Evolutionary conservation across 306 rosid genomes (phyloP), one percentile per base, ranked within the genome.

Genomic region (Pyrus communis): DNA sequence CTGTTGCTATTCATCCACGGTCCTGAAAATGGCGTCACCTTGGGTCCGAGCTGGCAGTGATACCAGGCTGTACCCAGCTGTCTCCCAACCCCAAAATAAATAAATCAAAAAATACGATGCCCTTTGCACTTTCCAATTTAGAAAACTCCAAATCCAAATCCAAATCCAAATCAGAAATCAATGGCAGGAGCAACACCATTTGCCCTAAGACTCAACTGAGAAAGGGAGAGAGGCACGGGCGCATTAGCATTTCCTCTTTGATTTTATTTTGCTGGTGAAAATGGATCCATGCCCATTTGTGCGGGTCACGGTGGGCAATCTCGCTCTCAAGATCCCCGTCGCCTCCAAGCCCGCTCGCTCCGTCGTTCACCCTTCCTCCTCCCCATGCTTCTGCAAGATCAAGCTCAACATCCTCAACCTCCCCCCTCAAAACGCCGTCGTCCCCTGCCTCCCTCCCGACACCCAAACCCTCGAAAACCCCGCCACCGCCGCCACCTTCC

Each of bases 211-310:
- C 19, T 28, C 27, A 2, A 57, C 28, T n/a, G 27, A n/a, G 62
- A n/a, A 2, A 40, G 52, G 4, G 58, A 18, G 58, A 21, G 28
- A 1, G 15, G 40, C 40, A 35, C 1, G 7, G 28, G 30, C 4
- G 30, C 54, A 14, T 49, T 14, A 49, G 21, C 55, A 49, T 49
- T 49, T 49, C 6, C 21, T 5, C 15, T 27, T 27, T 6, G 38
- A 17, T 61, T 27, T 27, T 19, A 30, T 25, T 61, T 61, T 13
- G 17, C 21, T 6, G 23, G 3, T 27, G 9, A 30, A 2, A 21
- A 92, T 92, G 97, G 97, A 92, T 90, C 97, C 97, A 0, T 92
- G 96, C 75, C 92, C 90, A 42, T 92, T 92, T 38, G 89, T 88
- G 13, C 82, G 93, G 1, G 78, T 92, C 67, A 88, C 89, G 21